Percentiles rank a stretch among this genome's conserved stretches.
These are phyloP conservation scores for Claviceps africana DNA, from an alignment of 2,329 filamentous ascomycete species.

Conservation along the genomic window DNA sequence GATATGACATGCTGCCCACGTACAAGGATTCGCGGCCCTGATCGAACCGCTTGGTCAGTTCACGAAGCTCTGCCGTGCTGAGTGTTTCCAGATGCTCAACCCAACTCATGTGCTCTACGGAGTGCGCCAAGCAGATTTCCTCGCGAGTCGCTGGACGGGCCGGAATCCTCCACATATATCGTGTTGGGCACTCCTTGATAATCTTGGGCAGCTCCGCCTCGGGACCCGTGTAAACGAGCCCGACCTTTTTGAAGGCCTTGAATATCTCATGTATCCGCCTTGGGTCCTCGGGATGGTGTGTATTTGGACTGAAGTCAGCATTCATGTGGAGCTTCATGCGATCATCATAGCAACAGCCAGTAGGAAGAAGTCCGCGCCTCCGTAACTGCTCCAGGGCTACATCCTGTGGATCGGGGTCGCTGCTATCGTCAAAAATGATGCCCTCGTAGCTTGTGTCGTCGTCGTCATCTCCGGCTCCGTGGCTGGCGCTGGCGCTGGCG, in stretches of 20 bases:
- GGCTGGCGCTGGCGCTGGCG: constrained; percentile 7
- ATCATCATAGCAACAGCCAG: constrained; percentile 78
- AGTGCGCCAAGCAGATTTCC: constrained; percentile 73
- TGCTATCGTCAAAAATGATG: constrained; percentile 21
- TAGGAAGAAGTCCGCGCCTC: constrained; percentile 43
- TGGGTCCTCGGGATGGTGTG: constrained; percentile 89
- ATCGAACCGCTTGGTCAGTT: constrained; percentile 47
- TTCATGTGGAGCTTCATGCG: constrained; percentile 95
- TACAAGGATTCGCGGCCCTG: constrained; percentile 64
- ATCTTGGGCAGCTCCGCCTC: constrained; percentile 39
- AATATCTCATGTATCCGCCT: constrained; percentile 87
- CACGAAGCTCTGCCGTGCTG: constrained; percentile 51
- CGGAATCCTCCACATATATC: constrained; percentile 62
- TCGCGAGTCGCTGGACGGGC: constrained; percentile 63
- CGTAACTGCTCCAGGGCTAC: constrained; percentile 24
- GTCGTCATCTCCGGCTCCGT: constrained; percentile 13
- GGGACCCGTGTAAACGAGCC: constrained; percentile 54
- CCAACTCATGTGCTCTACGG: constrained; percentile 63
- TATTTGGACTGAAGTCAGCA: constrained; percentile 54
- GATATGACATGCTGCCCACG: constrained; percentile 68
- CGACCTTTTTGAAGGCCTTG: constrained; percentile 69
- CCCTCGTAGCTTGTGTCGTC: constrained; percentile 21
- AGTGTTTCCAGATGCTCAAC: constrained; percentile 45
- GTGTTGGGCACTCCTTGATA: constrained; percentile 38
- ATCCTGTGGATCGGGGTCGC: constrained; percentile 22